phyloP scores from a whole-genome alignment of 345 rosid genomes.

The Salix koriyanagi region DNA sequence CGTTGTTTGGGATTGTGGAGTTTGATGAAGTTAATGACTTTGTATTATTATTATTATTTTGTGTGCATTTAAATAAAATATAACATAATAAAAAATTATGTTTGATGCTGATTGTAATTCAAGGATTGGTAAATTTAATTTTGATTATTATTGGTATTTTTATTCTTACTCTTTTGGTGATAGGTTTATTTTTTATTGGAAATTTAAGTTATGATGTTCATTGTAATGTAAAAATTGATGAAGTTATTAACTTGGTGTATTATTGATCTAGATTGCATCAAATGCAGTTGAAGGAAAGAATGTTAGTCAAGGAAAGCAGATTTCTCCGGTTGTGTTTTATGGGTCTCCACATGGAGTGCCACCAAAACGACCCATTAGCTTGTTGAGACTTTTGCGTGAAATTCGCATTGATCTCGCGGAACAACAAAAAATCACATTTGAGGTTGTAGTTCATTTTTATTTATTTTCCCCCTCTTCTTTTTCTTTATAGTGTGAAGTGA shows the following conservation, averaged over 20 bases:
- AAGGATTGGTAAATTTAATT: no score
- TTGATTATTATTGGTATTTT: no score
- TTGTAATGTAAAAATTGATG: not conserved
- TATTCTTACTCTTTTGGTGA: no score
- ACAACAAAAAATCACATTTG: conserved; percentile 46
- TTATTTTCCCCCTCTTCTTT: not conserved
- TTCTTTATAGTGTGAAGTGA: not conserved
- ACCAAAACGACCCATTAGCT: conserved; percentile 80
- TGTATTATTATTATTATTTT: no score
- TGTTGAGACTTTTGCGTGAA: conserved; percentile 69
- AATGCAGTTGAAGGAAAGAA: conserved; percentile 21
- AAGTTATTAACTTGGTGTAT: not conserved
- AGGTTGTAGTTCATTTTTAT: conserved; percentile 32
- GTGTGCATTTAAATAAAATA: no score
- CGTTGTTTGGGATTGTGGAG: no score
- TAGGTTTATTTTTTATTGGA: not conserved
- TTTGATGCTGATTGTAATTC: no score
- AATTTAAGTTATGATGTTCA: not conserved
- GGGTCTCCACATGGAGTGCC: conserved; percentile 94
- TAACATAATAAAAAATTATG: no score
- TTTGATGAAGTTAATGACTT: no score
- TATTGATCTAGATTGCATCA: conserved; percentile 45
- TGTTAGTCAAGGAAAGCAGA: conserved; percentile 33
- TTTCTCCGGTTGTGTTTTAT: conserved; percentile 85
- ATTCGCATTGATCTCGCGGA: conserved; percentile 77